phyloP scores from a whole-genome alignment of 192 early-diverging fungal species.

The Podila epigama region DNA sequence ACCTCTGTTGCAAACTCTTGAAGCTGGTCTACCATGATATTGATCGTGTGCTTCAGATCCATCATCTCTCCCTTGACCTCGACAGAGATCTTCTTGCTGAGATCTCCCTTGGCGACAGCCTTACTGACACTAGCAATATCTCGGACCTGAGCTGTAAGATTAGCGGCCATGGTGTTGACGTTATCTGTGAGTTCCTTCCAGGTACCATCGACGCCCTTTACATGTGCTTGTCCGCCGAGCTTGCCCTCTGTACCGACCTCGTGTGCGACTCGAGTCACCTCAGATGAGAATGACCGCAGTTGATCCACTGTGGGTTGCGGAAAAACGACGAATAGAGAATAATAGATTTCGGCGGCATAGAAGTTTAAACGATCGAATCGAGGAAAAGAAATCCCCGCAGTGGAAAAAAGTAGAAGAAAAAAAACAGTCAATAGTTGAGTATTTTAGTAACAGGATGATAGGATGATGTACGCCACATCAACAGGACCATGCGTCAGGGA shows the following conservation, averaged over 20 bases:
- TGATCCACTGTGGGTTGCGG: slow-evolving; percentile 32
- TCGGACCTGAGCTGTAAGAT: slow-evolving; percentile 68
- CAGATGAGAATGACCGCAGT: slow-evolving; percentile 31
- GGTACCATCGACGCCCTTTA: slow-evolving; percentile 65
- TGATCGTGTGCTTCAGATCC: slow-evolving; percentile 69
- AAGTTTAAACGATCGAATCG: slow-evolving; percentile 49
- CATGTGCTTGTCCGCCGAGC: slow-evolving; percentile 53
- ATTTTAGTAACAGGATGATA: slow-evolving; percentile 17
- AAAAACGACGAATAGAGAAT: no score
- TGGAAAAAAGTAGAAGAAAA: slow-evolving; percentile 53
- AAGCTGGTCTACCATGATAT: slow-evolving; percentile 70
- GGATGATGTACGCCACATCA: no score
- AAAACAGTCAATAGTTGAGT: slow-evolving; percentile 54
- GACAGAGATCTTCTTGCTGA: slow-evolving; percentile 62
- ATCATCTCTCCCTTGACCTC: slow-evolving; percentile 70
- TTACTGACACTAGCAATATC: slow-evolving; percentile 69
- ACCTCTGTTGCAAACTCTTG: slow-evolving; percentile 70
- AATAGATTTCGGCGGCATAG: slow-evolving; percentile 17
- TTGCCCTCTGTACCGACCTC: slow-evolving; percentile 70
- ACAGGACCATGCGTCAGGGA: neutral
- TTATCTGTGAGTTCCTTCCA: slow-evolving; percentile 75
- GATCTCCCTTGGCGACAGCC: slow-evolving; percentile 69
- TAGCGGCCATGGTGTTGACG: slow-evolving; percentile 76
- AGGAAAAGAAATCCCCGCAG: slow-evolving; percentile 48
- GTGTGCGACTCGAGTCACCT: slow-evolving; percentile 67